These are phyloP conservation scores for Acer saccharum DNA, from an alignment of 345 rosid genomes.

Conservation along the genomic window DNA sequence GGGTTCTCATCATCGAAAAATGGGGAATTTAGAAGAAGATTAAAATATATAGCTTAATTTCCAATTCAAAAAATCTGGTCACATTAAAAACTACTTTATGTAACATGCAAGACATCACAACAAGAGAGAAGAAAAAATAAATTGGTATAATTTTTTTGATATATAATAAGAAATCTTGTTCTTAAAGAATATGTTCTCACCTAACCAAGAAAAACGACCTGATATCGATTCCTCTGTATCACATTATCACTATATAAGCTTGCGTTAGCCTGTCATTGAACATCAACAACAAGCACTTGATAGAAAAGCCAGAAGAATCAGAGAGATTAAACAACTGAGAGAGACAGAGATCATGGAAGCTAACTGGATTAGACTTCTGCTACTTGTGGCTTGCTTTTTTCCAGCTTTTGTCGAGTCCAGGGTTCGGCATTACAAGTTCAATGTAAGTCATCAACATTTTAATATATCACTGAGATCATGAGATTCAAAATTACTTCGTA, in stretches of 20 bases:
- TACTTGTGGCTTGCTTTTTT: constrained; percentile 44
- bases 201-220: constrained; percentile 68
- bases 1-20: constrained; percentile 15
- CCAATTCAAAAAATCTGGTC: constrained; percentile 1
- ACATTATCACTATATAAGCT: constrained; percentile 41
- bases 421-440: constrained; percentile 72
- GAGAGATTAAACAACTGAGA: neutral
- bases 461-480: neutral
- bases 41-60: neutral
- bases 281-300: constrained; percentile 20
- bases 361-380: constrained; percentile 33
- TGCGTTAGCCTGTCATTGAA: constrained; percentile 38
- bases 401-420: constrained; percentile 52
- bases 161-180: constrained; percentile 38
- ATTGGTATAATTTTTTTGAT: neutral
- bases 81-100: constrained; percentile 30
- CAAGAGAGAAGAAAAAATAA: neutral
- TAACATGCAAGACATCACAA: constrained; percentile 37
- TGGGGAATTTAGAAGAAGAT: neutral
- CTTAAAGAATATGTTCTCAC: constrained; percentile 55
- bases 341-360: constrained; percentile 34
- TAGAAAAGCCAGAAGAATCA: neutral
- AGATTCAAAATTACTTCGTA: neutral
- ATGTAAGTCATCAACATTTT: constrained; percentile 43
- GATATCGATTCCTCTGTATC: constrained; percentile 35